phyloP scores from a whole-genome alignment of 805 yeast species.

The Nakazawaea peltata region DNA sequence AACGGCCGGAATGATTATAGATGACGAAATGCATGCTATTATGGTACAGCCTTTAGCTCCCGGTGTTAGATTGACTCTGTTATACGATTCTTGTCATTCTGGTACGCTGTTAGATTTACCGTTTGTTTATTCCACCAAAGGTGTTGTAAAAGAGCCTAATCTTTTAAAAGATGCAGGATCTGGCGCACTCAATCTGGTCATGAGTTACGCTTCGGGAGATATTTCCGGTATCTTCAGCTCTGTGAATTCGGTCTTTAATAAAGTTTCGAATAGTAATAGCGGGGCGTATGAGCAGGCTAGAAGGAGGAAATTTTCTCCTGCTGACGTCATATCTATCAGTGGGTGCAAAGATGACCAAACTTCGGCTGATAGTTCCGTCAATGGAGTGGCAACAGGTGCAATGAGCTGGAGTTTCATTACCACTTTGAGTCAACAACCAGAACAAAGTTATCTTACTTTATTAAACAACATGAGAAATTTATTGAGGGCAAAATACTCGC shows the following conservation, averaged over 20 bases:
- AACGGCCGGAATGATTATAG: slow-evolving; percentile 57
- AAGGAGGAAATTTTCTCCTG: slow-evolving; percentile 52
- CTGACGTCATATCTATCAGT: slow-evolving; percentile 62
- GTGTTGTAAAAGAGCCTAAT: slow-evolving; percentile 66
- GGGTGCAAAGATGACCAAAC: slow-evolving; percentile 77
- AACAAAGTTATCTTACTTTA: slow-evolving; percentile 61
- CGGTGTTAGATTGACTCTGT: slow-evolving; percentile 71
- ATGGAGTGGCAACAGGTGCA: slow-evolving; percentile 64
- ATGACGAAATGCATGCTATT: slow-evolving; percentile 65
- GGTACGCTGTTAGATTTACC: slow-evolving; percentile 81
- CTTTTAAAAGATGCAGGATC: slow-evolving; percentile 58
- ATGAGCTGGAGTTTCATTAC: slow-evolving; percentile 66
- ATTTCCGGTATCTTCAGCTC: slow-evolving; percentile 31
- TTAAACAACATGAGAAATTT: slow-evolving; percentile 64
- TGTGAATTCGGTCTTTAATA: slow-evolving; percentile 25
- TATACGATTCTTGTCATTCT: slow-evolving; percentile 82
- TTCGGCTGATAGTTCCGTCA: slow-evolving; percentile 57
- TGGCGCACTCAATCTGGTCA: slow-evolving; percentile 45
- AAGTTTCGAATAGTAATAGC: slow-evolving; percentile 20
- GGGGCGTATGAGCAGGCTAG: slow-evolving; percentile 28
- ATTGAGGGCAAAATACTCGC: slow-evolving; percentile 58
- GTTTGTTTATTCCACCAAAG: slow-evolving; percentile 68
- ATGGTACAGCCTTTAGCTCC: slow-evolving; percentile 63
- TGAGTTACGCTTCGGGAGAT: slow-evolving; percentile 49
- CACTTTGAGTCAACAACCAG: slow-evolving; percentile 49